Evolutionary conservation across 768 basidiomycete species (phyloP), one percentile per base, ranked within the genome.

Genomic region (Amanita pallidorosea): DNA sequence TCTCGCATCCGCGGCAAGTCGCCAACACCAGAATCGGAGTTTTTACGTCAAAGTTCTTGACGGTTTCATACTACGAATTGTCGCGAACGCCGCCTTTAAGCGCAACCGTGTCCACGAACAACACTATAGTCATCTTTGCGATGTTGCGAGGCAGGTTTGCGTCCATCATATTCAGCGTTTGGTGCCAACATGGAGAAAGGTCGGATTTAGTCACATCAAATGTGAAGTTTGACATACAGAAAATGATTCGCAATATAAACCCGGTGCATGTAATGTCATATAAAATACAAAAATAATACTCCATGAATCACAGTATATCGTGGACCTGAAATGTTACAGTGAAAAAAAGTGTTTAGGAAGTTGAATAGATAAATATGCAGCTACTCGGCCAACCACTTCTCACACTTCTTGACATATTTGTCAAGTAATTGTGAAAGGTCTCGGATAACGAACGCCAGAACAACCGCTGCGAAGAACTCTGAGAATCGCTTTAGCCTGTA

Each of bases 361-460:
- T 43, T 13, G 41, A 20, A 35, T 43, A 11, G 25, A 43, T 36
- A 34, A 12, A 37, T 13, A 45, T 31, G 25, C 49, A 34, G 34
- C 73, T 72, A 91, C 62, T 93, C 89, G 34, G 81, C 86, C 34
- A 91, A 75, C 87, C 88, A 90, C 67, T 89, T 90, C 69, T 90
- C 90, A 67, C 88, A 89, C 64, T 88, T 88, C 75, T 92, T 92
- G 56, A 84, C 86, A 65, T 92, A 93, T 68, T 94, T 93, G 72
- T 94, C 92, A 54, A 94, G 72, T 45, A 94, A 68, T 59, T 85
- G 81, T 37, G 88, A 87, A 56, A 92, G 73, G 64, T 93, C 90
- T 48, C 83, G 81, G 59, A 95, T 81, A 59, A 95, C 89, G 63
- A 95, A 93, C 15, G 87, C 87, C 54, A 92, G 73, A 49, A 95